These are phyloP conservation scores for Melanomma pulvis-pyrius DNA, from an alignment of 495 filamentous ascomycete genomes.

Conservation along the genomic window DNA sequence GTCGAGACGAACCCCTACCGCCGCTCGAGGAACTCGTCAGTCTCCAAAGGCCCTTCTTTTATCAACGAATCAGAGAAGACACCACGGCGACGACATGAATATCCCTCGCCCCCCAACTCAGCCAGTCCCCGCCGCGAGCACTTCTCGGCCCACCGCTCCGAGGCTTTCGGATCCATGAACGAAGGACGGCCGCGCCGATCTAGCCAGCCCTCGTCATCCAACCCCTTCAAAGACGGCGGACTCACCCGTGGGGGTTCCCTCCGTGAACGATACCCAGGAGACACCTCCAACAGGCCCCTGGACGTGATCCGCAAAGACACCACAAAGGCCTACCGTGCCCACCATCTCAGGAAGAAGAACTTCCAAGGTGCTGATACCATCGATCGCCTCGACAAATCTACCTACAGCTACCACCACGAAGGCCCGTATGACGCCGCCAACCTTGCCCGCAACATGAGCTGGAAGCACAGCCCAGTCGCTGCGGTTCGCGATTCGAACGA, in stretches of 20 bases:
- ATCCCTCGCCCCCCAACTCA: constrained; percentile 37
- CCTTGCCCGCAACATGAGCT: constrained; percentile 67
- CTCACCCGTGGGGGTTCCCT: constrained; percentile 55
- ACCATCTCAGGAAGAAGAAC: constrained; percentile 64
- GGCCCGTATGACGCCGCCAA: constrained; percentile 89
- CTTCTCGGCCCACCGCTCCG: constrained; percentile 41
- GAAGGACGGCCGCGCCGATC: constrained; percentile 35
- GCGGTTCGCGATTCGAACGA: constrained; percentile 74
- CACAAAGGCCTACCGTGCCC: constrained; percentile 63
- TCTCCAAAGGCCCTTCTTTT: constrained; percentile 27
- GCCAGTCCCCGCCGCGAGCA: constrained; percentile 42
- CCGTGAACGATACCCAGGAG: constrained; percentile 59
- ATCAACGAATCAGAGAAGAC: constrained; percentile 38
- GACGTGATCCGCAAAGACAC: constrained; percentile 60
- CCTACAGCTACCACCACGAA: constrained; percentile 79
- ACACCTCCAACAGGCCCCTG: constrained; percentile 64
- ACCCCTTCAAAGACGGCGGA: constrained; percentile 7
- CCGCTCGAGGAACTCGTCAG: constrained; percentile 35
- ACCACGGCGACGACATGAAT: constrained; percentile 25
- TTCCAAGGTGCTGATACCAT: constrained; percentile 76
- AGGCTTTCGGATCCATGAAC: constrained; percentile 39
- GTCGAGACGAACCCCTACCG: constrained; percentile 45
- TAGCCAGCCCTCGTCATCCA: constrained; percentile 17
- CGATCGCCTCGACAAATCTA: constrained; percentile 70
- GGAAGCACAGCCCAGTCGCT: constrained; percentile 68